Base-by-base conservation (phyloP, 78 protist genomes). In the Bodo saltans region DNA sequence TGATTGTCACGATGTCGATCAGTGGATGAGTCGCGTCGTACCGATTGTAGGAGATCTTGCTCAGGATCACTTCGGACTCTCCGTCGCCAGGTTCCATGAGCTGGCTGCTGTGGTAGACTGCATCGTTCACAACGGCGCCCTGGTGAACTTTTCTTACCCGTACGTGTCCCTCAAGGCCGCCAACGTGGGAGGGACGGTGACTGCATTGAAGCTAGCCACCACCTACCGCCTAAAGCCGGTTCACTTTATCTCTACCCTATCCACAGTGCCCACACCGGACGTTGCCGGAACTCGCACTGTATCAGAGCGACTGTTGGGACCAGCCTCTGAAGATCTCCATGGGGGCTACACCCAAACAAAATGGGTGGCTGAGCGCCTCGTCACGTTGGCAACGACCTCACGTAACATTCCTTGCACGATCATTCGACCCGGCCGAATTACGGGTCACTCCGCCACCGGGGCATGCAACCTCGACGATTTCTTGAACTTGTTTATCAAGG, bases 101-200 rank as follows among this genome's bases (percentile, higher is more conserved):
- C 70, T 90, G 27, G 39, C 67, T 27, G 38, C 53, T 0, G 0
- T 34, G 0, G 72, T 90, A 3, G 91, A 90, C 37, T n/a, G 87
- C 33, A 80, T 90, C 35, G 33, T 90, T 27, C 93, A 90, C 74
- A 88, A 85, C 79, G 93, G 93, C 34, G 91, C 92, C 0, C 30
- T 74, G 26, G 95, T 92, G 32, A 92, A 92, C 79, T 92, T 92
- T 92, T 70, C 90, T 34, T 74, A 71, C 60, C 93, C 95, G 1
- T 92, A 92, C 72, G 74, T 79, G 42, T 68, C 68, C 72, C 42
- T 92, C 42, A 84, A 81, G 71, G 60, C 88, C 30, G 79, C 82
- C 40, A 92, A 92, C 83, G 95, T 92, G 0, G 38, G 1, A 29
- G 87, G 89, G 34, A 88, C 91, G 12, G 70, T 34, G 42, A 87